A percentile compares a stretch with the other conserved stretches of the same genome.
Conservation (phyloP, 2,329 filamentous ascomycete genomes). For the Colletotrichum sublineola region DNA sequence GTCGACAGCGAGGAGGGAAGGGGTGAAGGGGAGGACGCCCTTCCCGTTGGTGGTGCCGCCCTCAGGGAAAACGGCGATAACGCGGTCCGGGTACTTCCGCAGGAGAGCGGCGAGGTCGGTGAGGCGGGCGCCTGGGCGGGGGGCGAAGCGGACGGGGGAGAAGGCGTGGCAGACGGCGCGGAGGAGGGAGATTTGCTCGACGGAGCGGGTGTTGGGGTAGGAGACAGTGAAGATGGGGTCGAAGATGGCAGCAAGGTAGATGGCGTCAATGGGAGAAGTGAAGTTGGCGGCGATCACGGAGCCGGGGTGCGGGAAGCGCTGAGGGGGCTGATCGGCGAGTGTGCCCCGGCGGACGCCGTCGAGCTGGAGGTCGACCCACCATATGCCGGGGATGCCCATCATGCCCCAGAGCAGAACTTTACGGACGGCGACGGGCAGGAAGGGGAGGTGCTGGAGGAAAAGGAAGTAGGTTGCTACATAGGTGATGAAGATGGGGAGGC, state of each 20-base stretch:
- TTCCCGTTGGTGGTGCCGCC: slow-evolving; percentile 94
- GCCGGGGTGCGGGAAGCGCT: slow-evolving; percentile 82
- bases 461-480: slow-evolving; percentile 80
- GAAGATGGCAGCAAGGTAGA: slow-evolving; percentile 96
- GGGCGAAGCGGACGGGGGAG: slow-evolving; percentile 64
- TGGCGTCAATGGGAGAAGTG: slow-evolving; percentile 90
- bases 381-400: slow-evolving; percentile 90
- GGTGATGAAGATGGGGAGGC: slow-evolving; percentile 81
- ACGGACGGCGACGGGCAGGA: slow-evolving; percentile 69
- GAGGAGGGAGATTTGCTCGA: slow-evolving; percentile 82
- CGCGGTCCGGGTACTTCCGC: slow-evolving; percentile 76
- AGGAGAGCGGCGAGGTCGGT: slow-evolving; percentile 75
- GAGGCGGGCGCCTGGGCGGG: slow-evolving; percentile 62
- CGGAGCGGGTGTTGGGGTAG: slow-evolving; percentile 79
- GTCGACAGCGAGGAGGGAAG: slow-evolving; percentile 77
- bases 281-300: slow-evolving; percentile 91
- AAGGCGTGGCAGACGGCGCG: slow-evolving; percentile 82
- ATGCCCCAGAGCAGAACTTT: slow-evolving; percentile 91
- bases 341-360: slow-evolving; percentile 96
- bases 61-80: slow-evolving; percentile 92
- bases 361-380: slow-evolving; percentile 99
- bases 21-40: slow-evolving; percentile 87
- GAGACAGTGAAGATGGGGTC: slow-evolving; percentile 93
- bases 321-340: slow-evolving; percentile 78
- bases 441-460: slow-evolving; percentile 84